Evolutionary conservation across 129 eudicot species (phyloP).

Genomic region (Scalesia atractyloides): DNA sequence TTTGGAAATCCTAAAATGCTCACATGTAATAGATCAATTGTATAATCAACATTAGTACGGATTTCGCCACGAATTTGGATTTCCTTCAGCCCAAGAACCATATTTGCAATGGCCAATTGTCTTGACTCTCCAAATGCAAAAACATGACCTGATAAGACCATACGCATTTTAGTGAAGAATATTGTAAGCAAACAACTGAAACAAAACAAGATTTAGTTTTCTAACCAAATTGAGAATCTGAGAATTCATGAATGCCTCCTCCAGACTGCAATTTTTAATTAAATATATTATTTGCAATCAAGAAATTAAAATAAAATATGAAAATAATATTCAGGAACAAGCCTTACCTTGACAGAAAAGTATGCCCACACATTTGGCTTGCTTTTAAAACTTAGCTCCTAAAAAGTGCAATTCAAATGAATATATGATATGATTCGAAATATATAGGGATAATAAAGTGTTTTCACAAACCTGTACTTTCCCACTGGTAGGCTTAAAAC

Average conservation of each 20-base stretch:
- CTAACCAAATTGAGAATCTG: conserved; percentile 99
- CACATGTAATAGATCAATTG: conserved; percentile 92
- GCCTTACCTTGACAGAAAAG: conserved; percentile 90
- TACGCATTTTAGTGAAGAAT: conserved; percentile 5
- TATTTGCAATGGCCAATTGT: conserved; percentile 91
- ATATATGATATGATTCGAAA: neutral
- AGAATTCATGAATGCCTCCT: conserved; percentile 99
- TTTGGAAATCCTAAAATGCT: conserved; percentile 24
- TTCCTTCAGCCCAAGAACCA: conserved; percentile 99
- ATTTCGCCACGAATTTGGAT: conserved; percentile 97
- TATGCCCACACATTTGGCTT: conserved; percentile 99
- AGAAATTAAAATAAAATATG: neutral
- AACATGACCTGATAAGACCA: conserved; percentile 63
- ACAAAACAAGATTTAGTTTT: conserved; percentile 20
- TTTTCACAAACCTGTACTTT: conserved; percentile 66
- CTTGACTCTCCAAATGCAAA: conserved; percentile 99
- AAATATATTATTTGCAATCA: conserved; percentile 12
- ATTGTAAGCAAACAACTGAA: neutral
- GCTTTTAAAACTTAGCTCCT: conserved; percentile 98
- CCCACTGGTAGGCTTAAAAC: conserved; percentile 97
- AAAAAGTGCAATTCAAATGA: conserved; percentile 17
- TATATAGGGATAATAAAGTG: neutral
- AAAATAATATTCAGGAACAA: neutral
- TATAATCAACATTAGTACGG: conserved; percentile 98
- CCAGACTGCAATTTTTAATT: conserved; percentile 73